phyloP scores from a whole-genome alignment of 257 asterid genomes.

The Rehmannia glutinosa region DNA sequence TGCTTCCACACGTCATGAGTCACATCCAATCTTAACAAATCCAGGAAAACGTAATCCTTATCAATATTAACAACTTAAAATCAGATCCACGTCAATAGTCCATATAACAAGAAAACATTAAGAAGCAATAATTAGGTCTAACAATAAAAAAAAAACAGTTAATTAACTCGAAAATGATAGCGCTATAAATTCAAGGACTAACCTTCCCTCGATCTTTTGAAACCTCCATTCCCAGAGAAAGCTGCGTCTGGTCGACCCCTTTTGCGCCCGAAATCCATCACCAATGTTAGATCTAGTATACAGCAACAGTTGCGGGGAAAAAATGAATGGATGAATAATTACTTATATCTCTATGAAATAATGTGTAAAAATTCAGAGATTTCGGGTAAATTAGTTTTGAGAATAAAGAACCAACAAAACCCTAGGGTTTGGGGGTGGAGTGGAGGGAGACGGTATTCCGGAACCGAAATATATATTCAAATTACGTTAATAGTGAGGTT shows the following conservation, averaged over 20 bases:
- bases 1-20: too few relatives aligned
- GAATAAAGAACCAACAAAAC: conserved; percentile 16
- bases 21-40: background rate
- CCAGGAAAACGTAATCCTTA: background rate
- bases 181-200: conserved; percentile 7
- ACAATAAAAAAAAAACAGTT: too few relatives aligned
- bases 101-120: background rate
- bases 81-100: background rate
- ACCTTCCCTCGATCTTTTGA: conserved; percentile 41
- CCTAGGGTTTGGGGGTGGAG: conserved; percentile 29
- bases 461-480: conserved; percentile 26
- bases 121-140: background rate
- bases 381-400: too few relatives aligned
- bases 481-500: conserved; percentile 15
- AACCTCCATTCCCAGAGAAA: conserved; percentile 34
- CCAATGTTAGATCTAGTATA: conserved; percentile 1
- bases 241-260: conserved; percentile 32
- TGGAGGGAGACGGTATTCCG: conserved; percentile 20
- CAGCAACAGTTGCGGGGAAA: background rate
- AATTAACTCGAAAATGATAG: background rate
- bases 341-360: too few relatives aligned
- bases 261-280: conserved; percentile 44
- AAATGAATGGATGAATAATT: too few relatives aligned
- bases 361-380: too few relatives aligned
- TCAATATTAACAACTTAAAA: background rate